Evolutionary conservation across 2,329 filamentous ascomycete species (phyloP), one percentile per base, ranked within the genome.

Genomic region (Trichoderma atroviride): DNA sequence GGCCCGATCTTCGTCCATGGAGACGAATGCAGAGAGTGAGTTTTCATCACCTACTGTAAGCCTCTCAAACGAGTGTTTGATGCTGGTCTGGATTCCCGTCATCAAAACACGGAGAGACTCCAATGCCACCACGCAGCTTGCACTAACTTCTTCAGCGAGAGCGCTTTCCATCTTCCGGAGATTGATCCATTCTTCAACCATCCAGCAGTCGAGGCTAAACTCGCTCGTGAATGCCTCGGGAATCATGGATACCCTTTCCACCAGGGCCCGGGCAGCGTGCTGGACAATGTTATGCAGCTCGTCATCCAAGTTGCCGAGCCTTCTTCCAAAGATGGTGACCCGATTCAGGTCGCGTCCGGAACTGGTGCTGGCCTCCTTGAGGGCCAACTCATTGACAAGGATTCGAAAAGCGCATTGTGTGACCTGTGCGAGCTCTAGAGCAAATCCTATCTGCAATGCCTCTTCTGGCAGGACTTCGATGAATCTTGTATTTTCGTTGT

Each of bases 391-490:
- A 22, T 85, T 87, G 27, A 91, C 89, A 5, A 92, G 81, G 31
- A 90, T 84, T 13, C 83, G 81, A 72, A 90, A 91, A 0, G 88
- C 81, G 24, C 79, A 74, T 37, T 82, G 81, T 0, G 83, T 79
- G 2, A 88, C 74, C 14, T 79, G 75, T 0, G 79, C 75, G 11
- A 83, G 79, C 69, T 83, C 71, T 6, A 89, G 73, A 3, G 77
- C 77, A 71, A 83, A 83, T 5, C 84, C 88, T 9, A 92, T 86
- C 27, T 84, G 83, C 37, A 91, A 82, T 9, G 85, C 80, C 63
- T 87, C 84, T 72, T 92, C 89, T 0, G 90, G 86, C 43, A 91
- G 83, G 6, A 88, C 79, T 73, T 92, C 89, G 16, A 91, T 82
- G 72, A 92, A 89, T 1, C 82, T 79, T 5, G 78, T 79, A 73